Conservation (phyloP, 108 stramenopile genomes). For the Discostella stelligeroides region DNA sequence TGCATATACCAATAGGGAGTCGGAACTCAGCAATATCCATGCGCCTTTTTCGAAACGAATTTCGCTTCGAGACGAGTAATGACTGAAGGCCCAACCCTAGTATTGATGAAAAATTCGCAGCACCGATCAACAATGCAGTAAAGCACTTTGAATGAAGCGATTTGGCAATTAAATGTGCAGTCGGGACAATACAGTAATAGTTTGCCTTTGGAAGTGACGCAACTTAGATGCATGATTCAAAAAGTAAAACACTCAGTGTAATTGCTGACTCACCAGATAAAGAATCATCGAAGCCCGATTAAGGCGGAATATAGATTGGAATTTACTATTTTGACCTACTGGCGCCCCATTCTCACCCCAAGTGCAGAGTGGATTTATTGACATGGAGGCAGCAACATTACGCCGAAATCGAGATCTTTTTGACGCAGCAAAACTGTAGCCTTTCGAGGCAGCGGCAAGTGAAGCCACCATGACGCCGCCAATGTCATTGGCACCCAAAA, state of each 20-base stretch:
- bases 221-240: not conserved
- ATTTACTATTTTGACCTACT: slow-evolving; percentile 1
- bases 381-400: slow-evolving; percentile 29
- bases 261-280: slow-evolving; percentile 30
- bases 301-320: slow-evolving; percentile 26
- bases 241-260: not conserved
- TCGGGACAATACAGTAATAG: slow-evolving; percentile 39
- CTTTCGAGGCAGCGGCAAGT: slow-evolving; percentile 32
- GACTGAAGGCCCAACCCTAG: slow-evolving; percentile 29
- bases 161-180: slow-evolving; percentile 29
- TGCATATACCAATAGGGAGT: slow-evolving; percentile 21
- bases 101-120: slow-evolving; percentile 34
- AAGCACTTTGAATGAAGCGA: slow-evolving; percentile 34
- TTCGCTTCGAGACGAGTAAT: slow-evolving; percentile 25
- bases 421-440: slow-evolving; percentile 13
- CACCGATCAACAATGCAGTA: slow-evolving; percentile 27
- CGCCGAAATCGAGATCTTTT: slow-evolving; percentile 17
- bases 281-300: slow-evolving; percentile 39
- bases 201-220: slow-evolving; percentile 24
- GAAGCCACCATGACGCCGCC: slow-evolving; percentile 43
- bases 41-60: slow-evolving; percentile 32
- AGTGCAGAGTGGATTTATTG: slow-evolving; percentile 26
- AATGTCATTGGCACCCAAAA: slow-evolving; percentile 32
- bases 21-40: slow-evolving; percentile 23
- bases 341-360: slow-evolving; percentile 7